These are phyloP conservation scores for Macrophomina phaseolina DNA, from an alignment of 2,329 filamentous ascomycete genomes.

Conservation along the genomic window DNA sequence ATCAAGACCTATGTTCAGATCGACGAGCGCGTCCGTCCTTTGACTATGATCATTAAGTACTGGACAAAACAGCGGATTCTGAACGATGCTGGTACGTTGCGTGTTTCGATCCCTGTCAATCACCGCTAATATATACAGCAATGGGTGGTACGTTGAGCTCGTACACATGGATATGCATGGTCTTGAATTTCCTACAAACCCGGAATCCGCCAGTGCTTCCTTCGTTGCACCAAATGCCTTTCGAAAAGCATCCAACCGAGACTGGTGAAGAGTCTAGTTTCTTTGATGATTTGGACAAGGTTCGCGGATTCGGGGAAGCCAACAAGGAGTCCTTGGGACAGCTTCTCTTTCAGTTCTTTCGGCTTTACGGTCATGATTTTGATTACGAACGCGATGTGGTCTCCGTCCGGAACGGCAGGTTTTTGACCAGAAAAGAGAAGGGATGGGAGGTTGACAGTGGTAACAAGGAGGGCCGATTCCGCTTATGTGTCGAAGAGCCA, in stretches of 20 bases:
- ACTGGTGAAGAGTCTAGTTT: conserved; percentile 77
- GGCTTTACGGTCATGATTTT: conserved; percentile 91
- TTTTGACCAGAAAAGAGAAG: conserved; percentile 83
- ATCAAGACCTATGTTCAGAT: conserved; percentile 96
- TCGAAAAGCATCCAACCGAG: conserved; percentile 64
- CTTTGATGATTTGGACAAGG: conserved; percentile 79
- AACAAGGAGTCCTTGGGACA: conserved; percentile 85
- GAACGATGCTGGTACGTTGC: conserved; percentile 87
- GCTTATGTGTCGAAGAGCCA: conserved; percentile 93
- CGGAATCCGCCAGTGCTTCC: conserved; percentile 84
- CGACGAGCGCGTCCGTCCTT: conserved; percentile 84
- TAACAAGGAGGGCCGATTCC: conserved; percentile 63
- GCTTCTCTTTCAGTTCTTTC: conserved; percentile 94
- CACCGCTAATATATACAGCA: conserved; percentile 58
- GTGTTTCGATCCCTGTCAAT: background rate
- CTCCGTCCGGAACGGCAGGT: conserved; percentile 80
- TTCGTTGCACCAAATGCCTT: conserved; percentile 76
- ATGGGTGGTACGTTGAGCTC: conserved; percentile 95
- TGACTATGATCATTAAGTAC: conserved; percentile 97
- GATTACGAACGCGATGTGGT: conserved; percentile 85
- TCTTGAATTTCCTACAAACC: conserved; percentile 93
- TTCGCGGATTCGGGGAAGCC: conserved; percentile 74
- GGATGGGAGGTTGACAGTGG: conserved; percentile 74
- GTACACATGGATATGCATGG: conserved; percentile 99
- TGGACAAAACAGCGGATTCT: conserved; percentile 93